A percentile compares a stretch with the other conserved stretches of the same genome.
Evolutionary conservation across 805 yeast genomes (phyloP).

Genomic region (Metschnikowia peoriensis): DNA sequence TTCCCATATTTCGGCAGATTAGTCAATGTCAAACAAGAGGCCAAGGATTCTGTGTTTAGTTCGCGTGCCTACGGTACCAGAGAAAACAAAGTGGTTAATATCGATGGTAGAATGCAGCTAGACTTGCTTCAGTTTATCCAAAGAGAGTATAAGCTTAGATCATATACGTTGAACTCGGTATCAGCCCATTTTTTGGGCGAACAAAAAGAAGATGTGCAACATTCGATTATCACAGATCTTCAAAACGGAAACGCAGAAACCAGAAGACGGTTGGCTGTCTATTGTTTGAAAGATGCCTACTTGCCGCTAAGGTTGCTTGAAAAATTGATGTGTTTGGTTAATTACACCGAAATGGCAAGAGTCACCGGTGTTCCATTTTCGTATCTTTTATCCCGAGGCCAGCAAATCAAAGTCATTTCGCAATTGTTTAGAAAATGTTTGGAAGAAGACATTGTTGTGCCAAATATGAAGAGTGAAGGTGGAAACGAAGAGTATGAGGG

Average conservation of each 20-base stretch:
- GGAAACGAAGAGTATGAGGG: constrained; percentile 94
- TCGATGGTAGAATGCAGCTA: constrained; percentile 93
- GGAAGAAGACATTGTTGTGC: constrained; percentile 81
- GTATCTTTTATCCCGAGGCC: constrained; percentile 85
- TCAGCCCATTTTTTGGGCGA: constrained; percentile 92
- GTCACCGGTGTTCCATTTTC: constrained; percentile 99
- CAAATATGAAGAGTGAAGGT: constrained; percentile 82
- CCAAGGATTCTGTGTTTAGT: constrained; percentile 78
- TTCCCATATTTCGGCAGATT: constrained; percentile 91
- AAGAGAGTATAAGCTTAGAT: constrained; percentile 90
- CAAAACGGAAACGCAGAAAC: constrained; percentile 93
- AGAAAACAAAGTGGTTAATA: constrained; percentile 86
- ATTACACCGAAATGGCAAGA: constrained; percentile 98
- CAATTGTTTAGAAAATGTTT: constrained; percentile 93
- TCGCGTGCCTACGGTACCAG: constrained; percentile 97
- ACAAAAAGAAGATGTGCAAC: constrained; percentile 98
- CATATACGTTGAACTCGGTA: constrained; percentile 92
- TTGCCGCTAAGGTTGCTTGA: constrained; percentile 85
- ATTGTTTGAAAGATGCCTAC: constrained; percentile 95
- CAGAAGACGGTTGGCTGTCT: constrained; percentile 91
- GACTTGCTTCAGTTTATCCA: constrained; percentile 91
- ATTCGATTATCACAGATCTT: constrained; percentile 90
- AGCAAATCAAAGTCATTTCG: constrained; percentile 95
- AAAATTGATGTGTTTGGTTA: constrained; percentile 92
- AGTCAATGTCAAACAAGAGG: constrained; percentile 64